Evolutionary conservation across 208 protist species (phyloP).

Genomic region (Leptomonas pyrrhocoris): DNA sequence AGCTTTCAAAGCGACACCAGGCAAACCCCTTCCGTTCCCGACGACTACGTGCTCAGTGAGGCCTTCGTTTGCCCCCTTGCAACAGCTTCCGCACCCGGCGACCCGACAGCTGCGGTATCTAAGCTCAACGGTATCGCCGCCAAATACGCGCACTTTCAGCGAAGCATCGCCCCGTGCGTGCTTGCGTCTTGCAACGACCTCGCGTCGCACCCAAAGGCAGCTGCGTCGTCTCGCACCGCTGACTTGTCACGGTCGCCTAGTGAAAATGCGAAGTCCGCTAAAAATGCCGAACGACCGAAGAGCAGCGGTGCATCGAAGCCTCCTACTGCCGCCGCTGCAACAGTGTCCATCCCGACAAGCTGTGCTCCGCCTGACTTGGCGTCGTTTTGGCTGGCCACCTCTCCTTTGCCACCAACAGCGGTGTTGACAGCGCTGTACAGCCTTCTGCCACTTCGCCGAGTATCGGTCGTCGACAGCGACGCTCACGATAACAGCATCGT

Average conservation of each 20-base stretch:
- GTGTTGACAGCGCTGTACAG: constrained; percentile 59
- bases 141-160: constrained; percentile 23
- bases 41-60: constrained; percentile 13
- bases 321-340: background rate
- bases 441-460: constrained; percentile 33
- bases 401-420: constrained; percentile 59
- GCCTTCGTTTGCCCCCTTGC: background rate
- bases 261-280: constrained; percentile 1
- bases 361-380: constrained; percentile 32
- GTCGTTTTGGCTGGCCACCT: constrained; percentile 33
- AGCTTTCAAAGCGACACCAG: too few species aligned
- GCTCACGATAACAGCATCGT: background rate
- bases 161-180: constrained; percentile 15
- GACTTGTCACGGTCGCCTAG: background rate
- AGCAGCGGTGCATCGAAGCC: background rate
- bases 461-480: background rate
- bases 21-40: background rate
- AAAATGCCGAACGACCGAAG: background rate
- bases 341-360: background rate
- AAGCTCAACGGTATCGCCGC: constrained; percentile 18
- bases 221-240: background rate
- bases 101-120: background rate
- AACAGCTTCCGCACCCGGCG: background rate
- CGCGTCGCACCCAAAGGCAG: background rate
- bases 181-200: background rate